phyloP scores from a whole-genome alignment of 352 stramenopile species.

The Aphanomyces astaci region DNA sequence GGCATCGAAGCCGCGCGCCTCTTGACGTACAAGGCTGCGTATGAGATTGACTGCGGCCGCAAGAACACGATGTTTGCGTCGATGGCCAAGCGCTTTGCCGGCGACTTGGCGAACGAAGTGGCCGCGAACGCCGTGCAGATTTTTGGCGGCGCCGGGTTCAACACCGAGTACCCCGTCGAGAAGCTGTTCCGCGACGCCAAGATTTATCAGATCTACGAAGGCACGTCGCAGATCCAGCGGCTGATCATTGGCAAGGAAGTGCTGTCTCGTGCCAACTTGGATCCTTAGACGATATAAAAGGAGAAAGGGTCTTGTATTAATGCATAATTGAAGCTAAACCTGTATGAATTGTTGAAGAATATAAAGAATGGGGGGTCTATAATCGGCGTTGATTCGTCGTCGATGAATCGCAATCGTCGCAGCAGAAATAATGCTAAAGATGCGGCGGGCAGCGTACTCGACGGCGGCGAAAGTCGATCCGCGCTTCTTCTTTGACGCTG shows the following conservation, averaged over 20 bases:
- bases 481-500: conserved; percentile 18
- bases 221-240: conserved; percentile 87
- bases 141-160: conserved; percentile 85
- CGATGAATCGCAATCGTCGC: not conserved
- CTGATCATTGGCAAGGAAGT: conserved; percentile 88
- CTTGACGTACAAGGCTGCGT: conserved; percentile 85
- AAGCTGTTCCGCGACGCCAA: conserved; percentile 88
- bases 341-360: conserved; percentile 3
- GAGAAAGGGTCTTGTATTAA: not conserved
- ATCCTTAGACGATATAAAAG: conserved; percentile 42
- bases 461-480: not conserved
- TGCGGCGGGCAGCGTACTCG: conserved; percentile 2
- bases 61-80: conserved; percentile 87
- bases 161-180: conserved; percentile 90
- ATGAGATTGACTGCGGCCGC: conserved; percentile 81
- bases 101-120: conserved; percentile 80
- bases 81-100: conserved; percentile 87
- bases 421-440: not conserved
- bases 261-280: conserved; percentile 55
- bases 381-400: not conserved
- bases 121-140: conserved; percentile 86
- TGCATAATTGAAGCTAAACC: not conserved
- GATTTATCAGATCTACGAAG: conserved; percentile 91
- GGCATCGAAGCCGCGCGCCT: conserved; percentile 77
- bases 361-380: not conserved